Evolutionary conservation across 2,329 filamentous ascomycete species (phyloP), one percentile per base, ranked within the genome.

Genomic region (Fusarium tuaranense): DNA sequence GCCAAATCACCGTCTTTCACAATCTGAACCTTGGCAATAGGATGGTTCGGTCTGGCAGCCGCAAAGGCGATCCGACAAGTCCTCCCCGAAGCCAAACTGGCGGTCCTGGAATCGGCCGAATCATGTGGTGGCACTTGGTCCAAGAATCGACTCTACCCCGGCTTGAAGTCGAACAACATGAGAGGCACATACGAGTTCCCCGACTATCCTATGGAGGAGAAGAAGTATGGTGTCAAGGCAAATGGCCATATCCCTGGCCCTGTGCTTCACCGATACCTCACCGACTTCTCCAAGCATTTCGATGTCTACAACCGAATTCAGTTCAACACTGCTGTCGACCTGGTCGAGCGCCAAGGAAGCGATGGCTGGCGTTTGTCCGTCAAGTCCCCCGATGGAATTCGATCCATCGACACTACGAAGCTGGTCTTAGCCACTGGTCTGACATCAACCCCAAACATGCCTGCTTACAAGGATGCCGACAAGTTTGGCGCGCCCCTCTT

Each of bases 131-230:
- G 91, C 7, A 88, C 88, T 12, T 93, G 91, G 91, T 86, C 88
- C 6, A 82, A 87, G 63, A 82, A 90, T 30, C 86, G 90, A 1
- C 81, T 92, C 1, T 90, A 93, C 78, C 87, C 88, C 0, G 89
- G 88, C 3, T 84, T 93, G 53, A 90, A 89, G 68, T 88, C 89
- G 4, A 93, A 93, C 81, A 93, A 93, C 73, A 84, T 92, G 78
- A 79, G 88, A 9, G 91, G 91, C 22, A 88, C 88, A 1, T 92
- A 91, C 75, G 91, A 93, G 77, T 92, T 87, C 71, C 87, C 87
- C 8, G 91, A 92, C 71, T 92, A 91, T 67, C 89, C 90, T 7
- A 91, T 93, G 89, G 79, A 82, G 10, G 80, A 82, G 32, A 83
- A 83, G 3, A 83, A 79, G 0, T 89, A 87, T 70, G 83, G 81